These are phyloP conservation scores for Brassica balearica DNA, from an alignment of 441 rosid genomes.

Conservation along the genomic window DNA sequence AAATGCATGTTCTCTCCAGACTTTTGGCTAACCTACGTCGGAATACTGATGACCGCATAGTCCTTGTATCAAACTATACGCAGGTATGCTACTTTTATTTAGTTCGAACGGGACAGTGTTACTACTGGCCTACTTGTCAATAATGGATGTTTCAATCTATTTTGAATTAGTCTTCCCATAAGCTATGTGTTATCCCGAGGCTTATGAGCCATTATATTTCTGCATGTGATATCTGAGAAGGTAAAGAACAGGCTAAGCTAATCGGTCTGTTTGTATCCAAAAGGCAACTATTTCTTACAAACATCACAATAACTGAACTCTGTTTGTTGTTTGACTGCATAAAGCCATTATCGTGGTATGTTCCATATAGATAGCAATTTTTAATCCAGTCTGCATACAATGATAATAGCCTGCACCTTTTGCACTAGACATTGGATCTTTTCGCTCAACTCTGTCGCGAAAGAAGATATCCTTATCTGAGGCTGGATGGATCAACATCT, in stretches of 20 bases:
- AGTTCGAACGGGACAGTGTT: slow-evolving; percentile 10
- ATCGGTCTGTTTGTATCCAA: slow-evolving; percentile 21
- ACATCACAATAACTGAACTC: slow-evolving; percentile 11
- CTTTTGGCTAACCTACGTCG: slow-evolving; percentile 82
- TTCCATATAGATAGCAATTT: slow-evolving; percentile 25
- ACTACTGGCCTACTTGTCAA: slow-evolving; percentile 6
- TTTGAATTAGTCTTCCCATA: slow-evolving; percentile 24
- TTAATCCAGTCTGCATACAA: slow-evolving; percentile 29
- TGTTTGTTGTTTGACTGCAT: slow-evolving; percentile 28
- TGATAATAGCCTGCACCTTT: slow-evolving; percentile 30
- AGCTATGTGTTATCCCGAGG: slow-evolving; percentile 28
- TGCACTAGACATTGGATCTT: slow-evolving; percentile 90
- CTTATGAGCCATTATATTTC: slow-evolving; percentile 19
- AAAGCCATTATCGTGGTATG: slow-evolving; percentile 20
- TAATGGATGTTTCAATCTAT: slow-evolving; percentile 14
- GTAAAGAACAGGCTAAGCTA: slow-evolving; percentile 2
- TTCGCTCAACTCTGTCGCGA: slow-evolving; percentile 98
- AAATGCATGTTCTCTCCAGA: slow-evolving; percentile 97
- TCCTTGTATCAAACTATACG: slow-evolving; percentile 97
- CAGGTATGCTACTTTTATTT: slow-evolving; percentile 60
- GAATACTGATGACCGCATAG: slow-evolving; percentile 91
- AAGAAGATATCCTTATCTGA: slow-evolving; percentile 91
- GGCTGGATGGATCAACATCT: slow-evolving; percentile 97
- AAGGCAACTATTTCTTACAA: slow-evolving; percentile 16
- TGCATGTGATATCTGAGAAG: slow-evolving; percentile 17